These are phyloP conservation scores for Trichoderma pleuroti DNA, from an alignment of 2,329 filamentous ascomycete genomes.

Conservation along the genomic window DNA sequence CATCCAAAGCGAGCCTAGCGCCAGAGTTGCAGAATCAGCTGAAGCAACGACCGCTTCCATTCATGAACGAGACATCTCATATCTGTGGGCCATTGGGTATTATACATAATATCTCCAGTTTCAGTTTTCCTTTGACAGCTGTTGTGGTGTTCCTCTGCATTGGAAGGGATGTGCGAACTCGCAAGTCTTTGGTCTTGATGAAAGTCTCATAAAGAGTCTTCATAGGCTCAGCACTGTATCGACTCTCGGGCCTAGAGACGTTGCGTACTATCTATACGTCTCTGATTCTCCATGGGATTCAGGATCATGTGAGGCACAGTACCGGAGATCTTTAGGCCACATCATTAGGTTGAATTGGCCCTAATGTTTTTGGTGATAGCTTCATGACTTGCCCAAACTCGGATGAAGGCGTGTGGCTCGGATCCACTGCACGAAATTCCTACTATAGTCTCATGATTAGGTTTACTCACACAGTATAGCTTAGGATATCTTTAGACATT, in stretches of 20 bases:
- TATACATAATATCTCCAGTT: not conserved
- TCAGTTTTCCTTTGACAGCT: not conserved
- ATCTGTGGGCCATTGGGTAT: not conserved
- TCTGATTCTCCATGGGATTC: not conserved
- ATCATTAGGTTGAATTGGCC: not conserved
- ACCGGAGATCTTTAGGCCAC: not conserved
- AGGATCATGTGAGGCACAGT: not conserved
- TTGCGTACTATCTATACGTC: not conserved
- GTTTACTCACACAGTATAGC: not conserved
- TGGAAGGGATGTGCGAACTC: not conserved
- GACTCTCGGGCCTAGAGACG: not conserved
- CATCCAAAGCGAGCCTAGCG: not conserved
- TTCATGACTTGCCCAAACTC: not conserved
- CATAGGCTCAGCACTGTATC: not conserved
- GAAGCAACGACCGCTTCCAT: not conserved
- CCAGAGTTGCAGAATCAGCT: not conserved
- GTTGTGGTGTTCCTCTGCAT: not conserved
- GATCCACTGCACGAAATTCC: not conserved
- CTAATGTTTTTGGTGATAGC: not conserved
- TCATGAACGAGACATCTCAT: not conserved
- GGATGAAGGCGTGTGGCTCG: not conserved
- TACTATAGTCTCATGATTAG: not conserved
- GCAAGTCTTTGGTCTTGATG: not conserved
- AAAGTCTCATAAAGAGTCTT: not conserved
- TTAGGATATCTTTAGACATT: not conserved